Evolutionary conservation across 345 rosid genomes (phyloP), one percentile per base, ranked within the genome.

Genomic region (Bruguiera parviflora): DNA sequence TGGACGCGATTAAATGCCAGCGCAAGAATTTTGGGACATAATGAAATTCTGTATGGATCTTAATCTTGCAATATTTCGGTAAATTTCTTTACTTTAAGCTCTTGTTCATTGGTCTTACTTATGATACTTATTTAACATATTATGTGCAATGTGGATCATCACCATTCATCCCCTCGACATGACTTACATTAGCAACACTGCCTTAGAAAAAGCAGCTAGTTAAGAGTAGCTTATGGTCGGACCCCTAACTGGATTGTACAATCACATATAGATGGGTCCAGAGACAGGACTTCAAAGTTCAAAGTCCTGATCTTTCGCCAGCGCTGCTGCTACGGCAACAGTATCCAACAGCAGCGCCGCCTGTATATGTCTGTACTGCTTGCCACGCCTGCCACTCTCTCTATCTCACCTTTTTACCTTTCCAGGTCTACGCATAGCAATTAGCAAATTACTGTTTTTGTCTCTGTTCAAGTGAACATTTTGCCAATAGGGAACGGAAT

Each of bases 341-440:
- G 72, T 68, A 61, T 68, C 22, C 64, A 25, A 47, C 28, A 53
- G 35, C 71, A 52, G 71, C 77, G 77, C 77, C 77, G 77, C 71
- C 77, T 67, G 63, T 11, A 67, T 8, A 15, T 25, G 39, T 35
- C 71, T 68, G 57, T 6, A 18, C 21, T 24, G 60, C 61, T 66
- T 71, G 72, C 72, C 77, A 73, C 71, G 77, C 77, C 67, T 63
- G 6, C 16, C 9, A 20, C 4, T 9, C 22, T 19, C 25, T 33
- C 7, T 13, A 1, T 37, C 2, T 31, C 2, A 5, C 19, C 33
- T 28, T 61, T 61, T 47, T 22, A 25, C 35, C 32, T 19, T 22
- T 8, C 20, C 21, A 31, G 37, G 62, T 25, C 52, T 56, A 37
- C 28, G 32, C 5, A 35, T 19, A 56, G 52, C 49, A 53, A 32